A percentile compares a stretch with the other conserved stretches of the same genome.
These are phyloP conservation scores for Akanthomyces uredinophilus DNA, from an alignment of 2,329 filamentous ascomycete species.

Conservation along the genomic window DNA sequence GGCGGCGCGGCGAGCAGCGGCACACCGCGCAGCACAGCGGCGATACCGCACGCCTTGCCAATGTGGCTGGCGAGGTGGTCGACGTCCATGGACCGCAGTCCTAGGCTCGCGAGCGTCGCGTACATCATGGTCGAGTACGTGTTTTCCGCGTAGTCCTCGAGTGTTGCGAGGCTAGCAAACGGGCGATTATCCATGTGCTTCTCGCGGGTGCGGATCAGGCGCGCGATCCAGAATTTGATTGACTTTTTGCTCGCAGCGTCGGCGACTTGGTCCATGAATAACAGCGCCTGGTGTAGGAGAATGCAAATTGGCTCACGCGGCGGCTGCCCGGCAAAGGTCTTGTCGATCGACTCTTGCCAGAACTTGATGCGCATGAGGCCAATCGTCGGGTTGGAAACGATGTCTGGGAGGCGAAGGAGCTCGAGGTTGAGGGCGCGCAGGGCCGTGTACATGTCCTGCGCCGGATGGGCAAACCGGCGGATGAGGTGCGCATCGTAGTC, in stretches of 20 bases:
- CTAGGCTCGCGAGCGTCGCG: slow-evolving; percentile 72
- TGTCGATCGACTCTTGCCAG: slow-evolving; percentile 80
- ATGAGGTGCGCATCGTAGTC: slow-evolving; percentile 87
- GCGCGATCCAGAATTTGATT: slow-evolving; percentile 67
- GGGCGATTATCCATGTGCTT: slow-evolving; percentile 79
- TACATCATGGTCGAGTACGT: slow-evolving; percentile 94
- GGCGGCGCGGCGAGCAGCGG: slow-evolving; percentile 77
- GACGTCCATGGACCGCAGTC: slow-evolving; percentile 73
- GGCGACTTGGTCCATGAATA: slow-evolving; percentile 48
- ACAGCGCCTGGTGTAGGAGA: slow-evolving; percentile 68
- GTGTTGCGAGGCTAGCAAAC: slow-evolving; percentile 63
- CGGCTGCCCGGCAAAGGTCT: slow-evolving; percentile 70
- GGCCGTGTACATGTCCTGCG: slow-evolving; percentile 80
- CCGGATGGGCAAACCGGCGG: slow-evolving; percentile 68
- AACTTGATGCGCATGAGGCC: slow-evolving; percentile 89
- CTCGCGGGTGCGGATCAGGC: slow-evolving; percentile 76
- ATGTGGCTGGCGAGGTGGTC: slow-evolving; percentile 95
- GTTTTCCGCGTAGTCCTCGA: slow-evolving; percentile 89
- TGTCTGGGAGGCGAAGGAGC: slow-evolving; percentile 82
- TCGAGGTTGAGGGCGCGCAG: slow-evolving; percentile 92
- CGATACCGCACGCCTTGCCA: slow-evolving; percentile 87
- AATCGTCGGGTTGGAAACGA: slow-evolving; percentile 81
- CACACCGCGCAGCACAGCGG: slow-evolving; percentile 78
- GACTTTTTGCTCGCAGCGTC: slow-evolving; percentile 38
- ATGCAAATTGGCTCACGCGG: slow-evolving; percentile 90